Evolutionary conservation across 768 basidiomycete species (phyloP).

Genomic region (Boletus bicolor): DNA sequence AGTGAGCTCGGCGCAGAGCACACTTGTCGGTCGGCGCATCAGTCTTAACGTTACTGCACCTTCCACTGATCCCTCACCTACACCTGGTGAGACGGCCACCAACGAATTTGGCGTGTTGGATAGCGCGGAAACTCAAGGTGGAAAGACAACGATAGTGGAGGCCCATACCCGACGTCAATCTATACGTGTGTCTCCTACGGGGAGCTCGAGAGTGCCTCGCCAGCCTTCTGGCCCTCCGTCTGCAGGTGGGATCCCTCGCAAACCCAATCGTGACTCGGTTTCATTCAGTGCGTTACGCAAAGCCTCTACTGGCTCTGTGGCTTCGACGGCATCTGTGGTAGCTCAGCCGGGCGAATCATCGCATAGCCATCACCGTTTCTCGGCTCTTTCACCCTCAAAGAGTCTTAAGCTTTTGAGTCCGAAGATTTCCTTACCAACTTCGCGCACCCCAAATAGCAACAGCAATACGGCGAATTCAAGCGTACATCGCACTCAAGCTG

Average conservation of each 20-base stretch:
- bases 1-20: slow-evolving; percentile 48
- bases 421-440: slow-evolving; percentile 62
- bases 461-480: slow-evolving; percentile 35
- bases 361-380: slow-evolving; percentile 63
- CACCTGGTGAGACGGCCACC: slow-evolving; percentile 40
- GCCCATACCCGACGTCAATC: slow-evolving; percentile 49
- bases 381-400: slow-evolving; percentile 82
- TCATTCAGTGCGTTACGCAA: slow-evolving; percentile 78
- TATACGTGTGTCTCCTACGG: slow-evolving; percentile 62
- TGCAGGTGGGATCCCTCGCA: slow-evolving; percentile 53
- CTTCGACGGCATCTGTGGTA: slow-evolving; percentile 58
- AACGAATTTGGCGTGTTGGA: slow-evolving; percentile 86
- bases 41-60: slow-evolving; percentile 58
- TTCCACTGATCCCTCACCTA: slow-evolving; percentile 67
- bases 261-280: slow-evolving; percentile 73
- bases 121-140: slow-evolving; percentile 46
- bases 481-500: slow-evolving; percentile 50
- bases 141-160: slow-evolving; percentile 36
- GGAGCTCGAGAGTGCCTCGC: slow-evolving; percentile 60
- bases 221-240: slow-evolving; percentile 51
- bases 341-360: slow-evolving; percentile 39
- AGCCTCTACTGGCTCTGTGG: slow-evolving; percentile 77
- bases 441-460: slow-evolving; percentile 49
- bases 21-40: slow-evolving; percentile 56
- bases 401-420: slow-evolving; percentile 78